Conservation (phyloP, 345 rosid genomes). For the Bretschneidera sinensis region DNA sequence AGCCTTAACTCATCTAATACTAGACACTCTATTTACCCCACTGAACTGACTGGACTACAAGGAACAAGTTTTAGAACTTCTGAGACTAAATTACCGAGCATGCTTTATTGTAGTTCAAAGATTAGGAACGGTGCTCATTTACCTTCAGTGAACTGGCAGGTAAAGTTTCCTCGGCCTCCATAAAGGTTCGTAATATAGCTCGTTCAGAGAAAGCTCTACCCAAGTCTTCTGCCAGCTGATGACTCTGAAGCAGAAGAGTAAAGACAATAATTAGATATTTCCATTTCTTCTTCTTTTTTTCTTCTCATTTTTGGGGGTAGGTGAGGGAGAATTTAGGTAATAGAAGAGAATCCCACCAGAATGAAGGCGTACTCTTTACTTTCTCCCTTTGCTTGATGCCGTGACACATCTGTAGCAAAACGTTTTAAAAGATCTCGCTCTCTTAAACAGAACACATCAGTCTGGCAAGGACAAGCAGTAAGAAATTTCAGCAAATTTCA, state of each 20-base stretch:
- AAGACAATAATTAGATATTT: conserved; percentile 8
- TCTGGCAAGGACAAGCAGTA: conserved; percentile 32
- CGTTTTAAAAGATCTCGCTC: conserved; percentile 79
- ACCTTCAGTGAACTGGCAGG: conserved; percentile 65
- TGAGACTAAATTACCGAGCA: too few relatives aligned
- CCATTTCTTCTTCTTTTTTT: too few relatives aligned
- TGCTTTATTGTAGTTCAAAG: too few relatives aligned
- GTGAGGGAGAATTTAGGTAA: conserved; percentile 1
- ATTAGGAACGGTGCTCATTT: too few relatives aligned
- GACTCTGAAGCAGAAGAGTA: conserved; percentile 38
- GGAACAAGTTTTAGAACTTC: too few relatives aligned
- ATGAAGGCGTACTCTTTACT: conserved; percentile 56
- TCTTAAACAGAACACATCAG: conserved; percentile 59
- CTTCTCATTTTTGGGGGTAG: not conserved
- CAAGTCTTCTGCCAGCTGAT: conserved; percentile 84
- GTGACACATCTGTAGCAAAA: conserved; percentile 59
- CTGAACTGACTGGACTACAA: too few relatives aligned
- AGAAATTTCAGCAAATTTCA: conserved; percentile 6
- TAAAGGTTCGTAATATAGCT: conserved; percentile 51
- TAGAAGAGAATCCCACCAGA: conserved; percentile 35
- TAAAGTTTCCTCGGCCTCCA: conserved; percentile 51
- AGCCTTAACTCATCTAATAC: not conserved
- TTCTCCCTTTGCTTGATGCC: conserved; percentile 58
- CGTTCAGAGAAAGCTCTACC: conserved; percentile 88
- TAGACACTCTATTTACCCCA: not conserved